These are phyloP conservation scores for Bondarzewia mesenterica DNA, from an alignment of 1,284 basidiomycete species.

Conservation along the genomic window DNA sequence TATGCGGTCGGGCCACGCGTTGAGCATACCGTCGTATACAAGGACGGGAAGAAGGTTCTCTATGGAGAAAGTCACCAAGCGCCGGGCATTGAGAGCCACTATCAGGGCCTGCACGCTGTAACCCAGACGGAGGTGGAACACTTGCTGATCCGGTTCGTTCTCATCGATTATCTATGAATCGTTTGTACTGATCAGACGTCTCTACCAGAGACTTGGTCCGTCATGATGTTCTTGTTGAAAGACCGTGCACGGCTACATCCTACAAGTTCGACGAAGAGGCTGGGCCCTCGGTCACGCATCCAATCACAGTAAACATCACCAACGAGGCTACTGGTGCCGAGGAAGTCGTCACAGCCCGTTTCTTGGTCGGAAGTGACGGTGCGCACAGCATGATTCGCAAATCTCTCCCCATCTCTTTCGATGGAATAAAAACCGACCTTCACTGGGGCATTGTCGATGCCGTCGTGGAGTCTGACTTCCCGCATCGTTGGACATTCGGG, in stretches of 20 bases:
- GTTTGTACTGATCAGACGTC: not conserved
- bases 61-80: not conserved
- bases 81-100: not conserved
- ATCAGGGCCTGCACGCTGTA: not conserved
- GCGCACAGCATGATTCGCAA: slow-evolving; percentile 1
- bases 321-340: not conserved
- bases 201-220: not conserved
- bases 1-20: not conserved
- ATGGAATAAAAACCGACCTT: not conserved
- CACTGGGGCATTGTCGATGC: not conserved
- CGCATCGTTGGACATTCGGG: not conserved
- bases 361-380: not conserved
- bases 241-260: not conserved
- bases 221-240: not conserved
- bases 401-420: not conserved
- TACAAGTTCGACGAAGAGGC: not conserved
- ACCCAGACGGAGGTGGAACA: not conserved
- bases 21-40: not conserved
- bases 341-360: not conserved
- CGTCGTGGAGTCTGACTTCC: not conserved
- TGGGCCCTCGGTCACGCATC: not conserved
- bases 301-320: not conserved
- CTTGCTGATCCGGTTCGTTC: not conserved
- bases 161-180: not conserved
- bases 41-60: not conserved